These are phyloP conservation scores for Pseudocercospora macadamiae DNA, from an alignment of 2,329 filamentous ascomycete species.

Conservation along the genomic window DNA sequence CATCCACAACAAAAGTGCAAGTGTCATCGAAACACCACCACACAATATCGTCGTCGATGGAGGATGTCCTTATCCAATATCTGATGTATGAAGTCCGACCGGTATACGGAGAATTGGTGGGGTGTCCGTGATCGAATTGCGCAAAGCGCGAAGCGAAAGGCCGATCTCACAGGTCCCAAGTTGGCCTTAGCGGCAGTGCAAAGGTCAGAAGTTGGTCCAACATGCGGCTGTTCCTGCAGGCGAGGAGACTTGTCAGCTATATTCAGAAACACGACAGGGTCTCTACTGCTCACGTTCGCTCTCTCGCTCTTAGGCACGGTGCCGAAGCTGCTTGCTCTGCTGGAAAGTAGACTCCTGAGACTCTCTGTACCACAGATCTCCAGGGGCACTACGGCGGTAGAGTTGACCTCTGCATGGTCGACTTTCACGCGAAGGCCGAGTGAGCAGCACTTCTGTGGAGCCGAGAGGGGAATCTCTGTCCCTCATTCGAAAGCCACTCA, in stretches of 20 bases:
- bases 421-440: constrained; percentile 3
- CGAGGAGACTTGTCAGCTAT: background rate
- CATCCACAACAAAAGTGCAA: background rate
- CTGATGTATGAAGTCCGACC: background rate
- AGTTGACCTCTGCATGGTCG: background rate
- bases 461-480: constrained; percentile 4
- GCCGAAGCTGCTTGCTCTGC: background rate
- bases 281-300: constrained; percentile 2
- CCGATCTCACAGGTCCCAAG: background rate
- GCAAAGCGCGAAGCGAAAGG: constrained; percentile 4
- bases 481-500: background rate
- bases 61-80: background rate
- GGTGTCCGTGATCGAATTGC: background rate
- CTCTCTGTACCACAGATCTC: background rate
- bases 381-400: background rate
- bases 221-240: constrained; percentile 8
- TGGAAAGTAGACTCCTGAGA: background rate
- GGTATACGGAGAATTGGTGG: constrained; percentile 3
- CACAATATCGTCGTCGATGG: too few species aligned
- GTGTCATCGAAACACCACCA: constrained; percentile 5
- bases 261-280: constrained; percentile 3
- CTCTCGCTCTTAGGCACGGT: constrained; percentile 5
- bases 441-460: constrained; percentile 5
- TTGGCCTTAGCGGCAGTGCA: constrained; percentile 1
- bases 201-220: background rate